A percentile compares a stretch with the other conserved stretches of the same genome.
Evolutionary conservation across 1,284 basidiomycete genomes (phyloP).

Genomic region (Ganoderma resinaceum): DNA sequence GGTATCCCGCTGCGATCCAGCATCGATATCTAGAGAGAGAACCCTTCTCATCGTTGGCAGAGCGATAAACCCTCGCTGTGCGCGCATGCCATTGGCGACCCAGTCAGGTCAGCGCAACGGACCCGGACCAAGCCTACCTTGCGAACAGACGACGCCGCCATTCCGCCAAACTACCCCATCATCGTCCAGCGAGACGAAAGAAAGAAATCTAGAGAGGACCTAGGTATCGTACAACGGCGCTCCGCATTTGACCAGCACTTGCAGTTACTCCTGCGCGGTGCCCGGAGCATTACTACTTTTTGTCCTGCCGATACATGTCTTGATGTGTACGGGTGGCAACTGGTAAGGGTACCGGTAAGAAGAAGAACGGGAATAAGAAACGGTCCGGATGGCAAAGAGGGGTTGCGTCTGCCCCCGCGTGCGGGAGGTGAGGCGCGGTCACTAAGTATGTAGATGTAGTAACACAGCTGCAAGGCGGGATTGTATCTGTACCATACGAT

Average conservation of each 20-base stretch:
- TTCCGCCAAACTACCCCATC: not conserved
- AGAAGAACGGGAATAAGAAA: not conserved
- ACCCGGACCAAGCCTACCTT: not conserved
- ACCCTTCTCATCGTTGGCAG: not conserved
- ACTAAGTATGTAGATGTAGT: not conserved
- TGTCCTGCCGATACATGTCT: constrained; percentile 2
- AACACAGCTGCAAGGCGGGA: not conserved
- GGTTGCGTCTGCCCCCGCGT: not conserved
- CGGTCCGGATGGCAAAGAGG: not conserved
- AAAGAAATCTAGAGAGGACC: not conserved
- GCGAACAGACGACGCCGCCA: not conserved
- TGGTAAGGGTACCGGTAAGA: not conserved
- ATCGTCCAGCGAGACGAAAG: not conserved
- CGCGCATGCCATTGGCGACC: too few species aligned
- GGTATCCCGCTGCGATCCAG: too few species aligned
- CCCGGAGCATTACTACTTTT: not conserved
- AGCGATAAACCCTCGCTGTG: not conserved
- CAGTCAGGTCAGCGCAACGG: too few species aligned
- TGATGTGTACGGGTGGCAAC: not conserved
- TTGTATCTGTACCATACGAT: constrained; percentile 3
- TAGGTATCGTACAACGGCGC: not conserved
- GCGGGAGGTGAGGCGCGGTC: not conserved
- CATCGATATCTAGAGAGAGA: too few species aligned
- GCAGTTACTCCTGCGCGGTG: not conserved
- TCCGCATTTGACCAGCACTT: constrained; percentile 1